Evolutionary conservation across 495 filamentous ascomycete species (phyloP), one percentile per base, ranked within the genome.

Genomic region (Podospora pseudocomata): DNA sequence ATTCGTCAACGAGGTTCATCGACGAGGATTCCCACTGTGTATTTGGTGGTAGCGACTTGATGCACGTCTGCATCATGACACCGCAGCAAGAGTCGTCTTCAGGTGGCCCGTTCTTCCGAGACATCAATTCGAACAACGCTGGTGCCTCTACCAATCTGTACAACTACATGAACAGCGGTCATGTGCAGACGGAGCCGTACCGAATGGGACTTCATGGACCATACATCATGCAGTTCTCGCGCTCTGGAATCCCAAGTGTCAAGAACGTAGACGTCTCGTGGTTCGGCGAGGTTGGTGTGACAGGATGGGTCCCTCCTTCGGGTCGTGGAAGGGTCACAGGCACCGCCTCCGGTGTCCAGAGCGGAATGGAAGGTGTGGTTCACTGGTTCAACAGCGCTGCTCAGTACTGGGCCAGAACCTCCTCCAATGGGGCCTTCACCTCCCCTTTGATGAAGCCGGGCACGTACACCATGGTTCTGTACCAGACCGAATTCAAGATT

Each of bases 161-260:
- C 78, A 89, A 86, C 80, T 90, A 90, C 75, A 90, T 90, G 88
- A 89, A 89, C 78, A 86, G 83, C 23, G 82, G 82, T 15, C 87
- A 89, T 65, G 86, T 86, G 11, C 85, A 89, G 74, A 90, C 87
- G 3, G 88, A 90, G 68, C 67, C 79, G 5, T 88, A 76, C 76
- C 82, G 88, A 30, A 86, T 81, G 78, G 88, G 88, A 27, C 80
- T 90, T n/a, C 87, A 91, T 74, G 88, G 88, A 9, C 88, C 88
- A 0, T 91, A 90, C 73, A 80, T 85, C 5, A 81, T 89, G 76
- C 74, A 81, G 62, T 90, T 90, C 74, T 86, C 87, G 26, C 82
- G 86, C 62, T 85, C 83, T 34, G 85, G 86, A 5, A 79, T 85
- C 1, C 86, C 87, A 0, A 77, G 77, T 18, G 78, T 82, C 30